Base-by-base conservation (phyloP, 352 stramenopile species). In the Phytopythium chamaehyphon region DNA sequence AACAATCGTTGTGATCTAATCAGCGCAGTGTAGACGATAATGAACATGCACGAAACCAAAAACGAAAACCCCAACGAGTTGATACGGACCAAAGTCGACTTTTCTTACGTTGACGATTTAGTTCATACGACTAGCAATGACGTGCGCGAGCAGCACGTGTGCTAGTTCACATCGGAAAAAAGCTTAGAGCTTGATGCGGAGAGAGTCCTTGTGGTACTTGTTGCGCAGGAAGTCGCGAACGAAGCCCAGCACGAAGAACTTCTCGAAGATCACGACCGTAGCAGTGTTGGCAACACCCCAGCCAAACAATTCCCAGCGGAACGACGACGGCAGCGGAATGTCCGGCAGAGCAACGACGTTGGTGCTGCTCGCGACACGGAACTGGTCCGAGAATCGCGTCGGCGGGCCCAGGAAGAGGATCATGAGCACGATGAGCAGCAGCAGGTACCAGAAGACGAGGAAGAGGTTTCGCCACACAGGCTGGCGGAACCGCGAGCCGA, bases 361-460 rank as follows among this genome's bases (percentile, higher is more conserved):
- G 22, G 78, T 87, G 63, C 76, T 86, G 65, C 73, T 86, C 18
- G 78, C 73, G 14, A 89, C 63, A 16, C 78, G 78, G 71, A 89
- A 85, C 62, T 83, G 73, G 62, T 89, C 78, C 31, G 66, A 65
- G 48, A 87, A 71, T 40, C 71, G 71, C 56, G 66, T 74, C 19
- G 76, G 76, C 18, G 73, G 72, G 1, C 66, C 76, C 23, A 89
- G 54, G 52, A 87, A 81, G 31, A 79, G 60, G 31, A 88, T 59
- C 15, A 64, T 66, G 15, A 86, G 62, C 56, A 83, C 67, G 15
- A 81, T 62, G 18, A 83, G 66, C 6, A 86, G 62, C 40, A 86
- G 39, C 35, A 63, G 36, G 57, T 82, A 83, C 73, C 81, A 86
- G 53, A 73, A 66, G 37, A 89, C 18, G 42, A 89, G 66, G 63